Evolutionary conservation across 1,139 yeast species (phyloP).

Genomic region (Taphrina deformans): DNA sequence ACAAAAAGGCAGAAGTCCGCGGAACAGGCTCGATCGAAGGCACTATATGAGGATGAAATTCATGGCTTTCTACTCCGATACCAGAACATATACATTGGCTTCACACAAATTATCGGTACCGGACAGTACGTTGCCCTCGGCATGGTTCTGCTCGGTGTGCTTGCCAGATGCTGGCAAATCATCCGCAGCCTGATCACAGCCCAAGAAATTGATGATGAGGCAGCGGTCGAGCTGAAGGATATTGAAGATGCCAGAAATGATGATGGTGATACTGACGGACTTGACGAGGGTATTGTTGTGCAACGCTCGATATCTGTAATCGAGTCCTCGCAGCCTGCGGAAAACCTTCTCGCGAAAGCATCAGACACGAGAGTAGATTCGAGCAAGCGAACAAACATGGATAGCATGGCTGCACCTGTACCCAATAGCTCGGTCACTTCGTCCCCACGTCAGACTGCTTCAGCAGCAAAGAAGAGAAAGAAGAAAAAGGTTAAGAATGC

Average conservation of each 20-base stretch:
- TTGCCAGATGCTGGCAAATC: slow-evolving; percentile 19
- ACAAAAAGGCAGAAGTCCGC: background rate
- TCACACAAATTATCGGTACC: slow-evolving; percentile 25
- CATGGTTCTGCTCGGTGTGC: slow-evolving; percentile 13
- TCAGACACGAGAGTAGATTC: background rate
- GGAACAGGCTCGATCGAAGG: background rate
- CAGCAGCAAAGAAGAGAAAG: background rate
- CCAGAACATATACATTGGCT: background rate
- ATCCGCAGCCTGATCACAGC: background rate
- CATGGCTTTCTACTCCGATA: background rate
- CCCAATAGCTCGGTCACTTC: background rate
- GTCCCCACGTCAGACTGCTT: background rate
- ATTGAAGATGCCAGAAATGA: background rate
- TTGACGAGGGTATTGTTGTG: background rate
- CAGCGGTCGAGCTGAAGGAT: background rate
- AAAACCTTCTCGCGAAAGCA: background rate
- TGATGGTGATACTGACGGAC: background rate
- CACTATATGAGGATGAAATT: background rate
- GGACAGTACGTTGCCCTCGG: slow-evolving; percentile 32
- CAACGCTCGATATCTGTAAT: background rate
- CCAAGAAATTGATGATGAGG: background rate
- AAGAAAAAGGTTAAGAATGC: background rate
- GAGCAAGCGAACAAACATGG: background rate
- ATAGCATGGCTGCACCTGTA: background rate
- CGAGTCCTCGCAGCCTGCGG: no score